Evolutionary conservation across 257 asterid genomes (phyloP), one percentile per base, ranked within the genome.

Genomic region (Primulina huaijiensis): DNA sequence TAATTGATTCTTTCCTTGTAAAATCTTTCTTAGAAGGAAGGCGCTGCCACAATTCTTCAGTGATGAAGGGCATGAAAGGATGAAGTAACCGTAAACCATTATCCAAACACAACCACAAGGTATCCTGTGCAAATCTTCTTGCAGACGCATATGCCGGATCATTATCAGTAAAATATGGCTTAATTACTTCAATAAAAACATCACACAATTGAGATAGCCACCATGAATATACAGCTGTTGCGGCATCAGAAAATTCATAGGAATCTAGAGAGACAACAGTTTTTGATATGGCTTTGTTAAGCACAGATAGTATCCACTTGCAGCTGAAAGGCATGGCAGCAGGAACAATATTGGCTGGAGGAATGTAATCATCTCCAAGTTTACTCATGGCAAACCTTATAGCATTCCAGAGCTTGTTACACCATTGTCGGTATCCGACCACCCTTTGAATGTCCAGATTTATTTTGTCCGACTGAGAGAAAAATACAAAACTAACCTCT

Each of bases 31-130:
- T 82, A 56, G 88, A 74, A 75, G 99, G 97, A 61, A 93, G 92
- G 12, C 99, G 95, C 85, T 93, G 99, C 99, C 99, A 93, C 68
- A 93, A 74, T 78, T 92, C 98, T 80, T 93, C 97, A 0, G 99
- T 93, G 70, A 93, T 95, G 21, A 77, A 90, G 34, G 97, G 99
- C 99, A 93, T 93, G 66, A 93, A 90, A 17, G 99, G 99, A 74
- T 93, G 99, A 40, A 93, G 97, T 70, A 93, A 80, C 37, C 92
- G 80, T 74, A 93, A 77, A 27, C 99, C 99, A 69, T 83, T 75
- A 65, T 93, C 99, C 80, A 93, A 76, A 71, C 99, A 90, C 67
- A 90, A 69, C 97, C 99, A 93, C 84, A 93, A 78, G 56, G 95
- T 82, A 77, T 89, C 90, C 81, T 87, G 99, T 2, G 99, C 95